phyloP scores from a whole-genome alignment of 106 monocot species.

The Narthecium ossifragum region DNA sequence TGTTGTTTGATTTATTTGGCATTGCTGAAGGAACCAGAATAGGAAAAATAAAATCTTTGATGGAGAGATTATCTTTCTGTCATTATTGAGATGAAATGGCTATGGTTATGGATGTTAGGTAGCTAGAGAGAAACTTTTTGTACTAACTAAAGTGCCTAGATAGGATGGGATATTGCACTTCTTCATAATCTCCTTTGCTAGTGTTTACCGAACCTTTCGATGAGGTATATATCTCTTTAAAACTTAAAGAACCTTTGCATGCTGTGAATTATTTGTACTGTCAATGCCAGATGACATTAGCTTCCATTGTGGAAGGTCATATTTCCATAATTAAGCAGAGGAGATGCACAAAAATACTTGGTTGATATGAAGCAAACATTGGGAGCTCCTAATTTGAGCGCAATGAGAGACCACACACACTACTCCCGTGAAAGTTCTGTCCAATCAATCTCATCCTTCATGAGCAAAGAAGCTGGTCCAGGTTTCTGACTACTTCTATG shows the following conservation, averaged over 20 bases:
- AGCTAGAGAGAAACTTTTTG: no score
- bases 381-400: constrained; percentile 12
- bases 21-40: no score
- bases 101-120: no score
- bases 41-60: no score
- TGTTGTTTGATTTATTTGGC: no score
- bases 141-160: no score
- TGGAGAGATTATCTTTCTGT: no score
- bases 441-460: constrained; percentile 17
- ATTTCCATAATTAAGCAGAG: constrained; percentile 45
- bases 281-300: constrained; percentile 10
- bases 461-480: constrained; percentile 12
- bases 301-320: constrained; percentile 48
- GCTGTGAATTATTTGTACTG: neutral
- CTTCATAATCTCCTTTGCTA: no score
- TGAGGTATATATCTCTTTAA: constrained; percentile 35
- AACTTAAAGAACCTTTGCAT: neutral
- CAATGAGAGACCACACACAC: constrained; percentile 20
- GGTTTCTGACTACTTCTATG: constrained; percentile 13
- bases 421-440: constrained; percentile 25
- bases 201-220: constrained; percentile 52
- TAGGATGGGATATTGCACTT: no score
- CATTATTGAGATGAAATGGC: no score
- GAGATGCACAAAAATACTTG: constrained; percentile 38
- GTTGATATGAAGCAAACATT: constrained; percentile 50